Evolutionary conservation across 176 grass and related monocot species (phyloP), one percentile per base, ranked within the genome.

Genomic region (Microstegium vimineum): DNA sequence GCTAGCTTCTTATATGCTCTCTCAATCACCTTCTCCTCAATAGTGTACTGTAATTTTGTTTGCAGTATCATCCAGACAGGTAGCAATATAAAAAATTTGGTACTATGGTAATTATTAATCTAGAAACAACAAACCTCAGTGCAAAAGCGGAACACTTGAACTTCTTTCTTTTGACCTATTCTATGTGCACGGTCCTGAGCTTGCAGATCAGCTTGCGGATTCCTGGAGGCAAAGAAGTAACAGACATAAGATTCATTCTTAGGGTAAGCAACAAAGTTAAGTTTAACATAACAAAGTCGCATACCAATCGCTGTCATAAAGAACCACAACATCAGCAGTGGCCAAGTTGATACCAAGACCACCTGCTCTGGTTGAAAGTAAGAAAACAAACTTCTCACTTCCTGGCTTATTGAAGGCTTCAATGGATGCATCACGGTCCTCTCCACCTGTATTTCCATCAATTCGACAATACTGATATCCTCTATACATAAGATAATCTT

Each of bases 301-400:
- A 31, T 93, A 98, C 95, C 95, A 98, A 68, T 98, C 95, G 77
- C 95, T 98, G 71, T 98, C 95, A 91, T 98, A 98, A 45, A 98
- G 92, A 89, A 98, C 89, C 74, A 98, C 95, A 66, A 98, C 89
- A 88, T 98, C 95, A 76, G 95, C 95, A 80, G 93, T 98, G 79
- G 92, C 90, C 90, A 98, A 87, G 77, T 98, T 98, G 67, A 98
- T 98, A 80, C 96, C 96, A 66, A 98, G 91, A 35, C 93, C 96
- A 82, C 96, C 96, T 52, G 93, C 96, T 79, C 96, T 93, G 2
- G 96, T 98, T 74, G 96, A 98, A 85, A 98, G 96, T 87, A 98
- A 93, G 80, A 98, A 98, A 77, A 95, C 81, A 31, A 98, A 98
- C 87, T 98, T 98, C 85, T 98, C 90, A 64, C 96, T 98, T 90